phyloP scores from a whole-genome alignment of 139 green algal species.

The Chlamydomonas urium region DNA sequence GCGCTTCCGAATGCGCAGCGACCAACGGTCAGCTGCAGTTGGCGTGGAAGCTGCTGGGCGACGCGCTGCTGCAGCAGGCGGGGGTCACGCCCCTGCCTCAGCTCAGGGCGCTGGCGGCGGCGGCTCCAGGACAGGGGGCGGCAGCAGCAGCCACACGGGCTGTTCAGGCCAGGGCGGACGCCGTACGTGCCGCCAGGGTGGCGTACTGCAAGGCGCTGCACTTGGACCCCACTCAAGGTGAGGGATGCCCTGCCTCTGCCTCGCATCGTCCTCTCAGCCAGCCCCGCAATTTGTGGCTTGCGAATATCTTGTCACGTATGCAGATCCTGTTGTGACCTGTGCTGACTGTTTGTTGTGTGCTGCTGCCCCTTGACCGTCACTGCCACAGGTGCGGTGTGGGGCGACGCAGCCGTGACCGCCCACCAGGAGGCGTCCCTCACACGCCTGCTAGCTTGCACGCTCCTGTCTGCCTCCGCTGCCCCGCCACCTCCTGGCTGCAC shows the following conservation, averaged over 20 bases:
- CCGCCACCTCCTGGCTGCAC: not conserved
- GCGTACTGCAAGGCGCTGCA: conserved; percentile 62
- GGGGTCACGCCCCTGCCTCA: not conserved
- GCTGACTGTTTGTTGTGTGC: too few species aligned
- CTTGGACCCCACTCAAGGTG: conserved; percentile 43
- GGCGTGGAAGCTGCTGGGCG: conserved; percentile 71
- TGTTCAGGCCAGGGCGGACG: conserved; percentile 22
- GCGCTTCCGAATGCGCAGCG: conserved; percentile 17
- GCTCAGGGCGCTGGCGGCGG: not conserved
- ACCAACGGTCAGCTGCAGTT: conserved; percentile 39
- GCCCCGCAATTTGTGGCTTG: too few species aligned
- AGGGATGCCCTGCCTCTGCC: too few species aligned
- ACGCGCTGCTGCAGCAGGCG: conserved; percentile 52
- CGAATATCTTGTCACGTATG: too few species aligned
- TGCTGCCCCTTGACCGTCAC: too few species aligned
- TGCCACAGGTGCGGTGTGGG: conserved; percentile 16
- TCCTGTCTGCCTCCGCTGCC: not conserved
- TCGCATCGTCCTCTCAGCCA: too few species aligned
- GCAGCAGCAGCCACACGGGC: conserved; percentile 6
- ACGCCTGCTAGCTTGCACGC: conserved; percentile 3
- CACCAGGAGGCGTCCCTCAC: conserved; percentile 25
- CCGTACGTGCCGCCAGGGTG: conserved; percentile 30
- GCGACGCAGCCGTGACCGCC: conserved; percentile 7
- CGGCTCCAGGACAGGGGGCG: not conserved
- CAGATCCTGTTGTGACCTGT: too few species aligned